phyloP scores from a whole-genome alignment of 805 yeast species.

The Candida adriatica region DNA sequence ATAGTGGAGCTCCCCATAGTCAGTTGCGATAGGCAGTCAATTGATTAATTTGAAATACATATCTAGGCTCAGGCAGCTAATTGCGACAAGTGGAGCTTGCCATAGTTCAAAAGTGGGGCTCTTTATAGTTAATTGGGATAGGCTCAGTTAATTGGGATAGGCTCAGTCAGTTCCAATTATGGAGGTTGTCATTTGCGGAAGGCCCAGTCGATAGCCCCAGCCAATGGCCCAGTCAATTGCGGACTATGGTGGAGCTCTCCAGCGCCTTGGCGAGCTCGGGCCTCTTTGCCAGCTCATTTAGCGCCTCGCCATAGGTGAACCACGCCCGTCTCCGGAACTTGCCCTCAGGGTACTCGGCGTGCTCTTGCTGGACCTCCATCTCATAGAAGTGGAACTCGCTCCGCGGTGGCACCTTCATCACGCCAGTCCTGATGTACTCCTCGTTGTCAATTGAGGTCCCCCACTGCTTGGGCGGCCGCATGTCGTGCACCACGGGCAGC shows the following conservation, averaged over 20 bases:
- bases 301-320: slow-evolving; percentile 66
- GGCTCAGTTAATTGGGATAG: too few relatives aligned
- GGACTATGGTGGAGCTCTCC: slow-evolving; percentile 45
- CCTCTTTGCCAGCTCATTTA: slow-evolving; percentile 56
- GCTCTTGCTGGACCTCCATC: slow-evolving; percentile 51
- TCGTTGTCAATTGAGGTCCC: slow-evolving; percentile 20
- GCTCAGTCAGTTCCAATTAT: too few relatives aligned
- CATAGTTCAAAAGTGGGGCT: too few relatives aligned
- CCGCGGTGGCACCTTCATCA: slow-evolving; percentile 48
- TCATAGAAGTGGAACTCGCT: slow-evolving; percentile 89
- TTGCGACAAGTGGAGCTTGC: too few relatives aligned
- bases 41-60: too few relatives aligned
- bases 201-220: too few relatives aligned
- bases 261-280: slow-evolving; percentile 64
- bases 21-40: too few relatives aligned
- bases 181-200: too few relatives aligned
- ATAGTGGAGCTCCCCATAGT: too few relatives aligned
- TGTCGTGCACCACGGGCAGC: slow-evolving; percentile 64
- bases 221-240: too few relatives aligned
- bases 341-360: slow-evolving; percentile 71
- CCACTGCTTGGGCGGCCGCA: slow-evolving; percentile 43
- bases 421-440: slow-evolving; percentile 19
- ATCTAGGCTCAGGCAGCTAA: too few relatives aligned
- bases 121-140: too few relatives aligned
- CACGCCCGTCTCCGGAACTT: slow-evolving; percentile 59